Evolutionary conservation across 768 basidiomycete species (phyloP).

Genomic region (Collybia nuda): DNA sequence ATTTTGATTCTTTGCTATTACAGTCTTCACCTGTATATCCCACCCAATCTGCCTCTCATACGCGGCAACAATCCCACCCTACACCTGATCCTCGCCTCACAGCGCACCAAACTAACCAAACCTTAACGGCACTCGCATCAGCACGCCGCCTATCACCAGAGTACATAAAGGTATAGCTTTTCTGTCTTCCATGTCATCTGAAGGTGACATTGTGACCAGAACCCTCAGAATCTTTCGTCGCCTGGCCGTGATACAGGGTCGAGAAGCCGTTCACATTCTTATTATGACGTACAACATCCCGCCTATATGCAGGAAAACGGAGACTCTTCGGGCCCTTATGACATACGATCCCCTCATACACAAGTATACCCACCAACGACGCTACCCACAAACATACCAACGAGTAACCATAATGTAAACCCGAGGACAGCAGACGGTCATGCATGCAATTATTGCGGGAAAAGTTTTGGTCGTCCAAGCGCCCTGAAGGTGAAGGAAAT

Average conservation of each 20-base stretch:
- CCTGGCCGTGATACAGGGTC: background rate
- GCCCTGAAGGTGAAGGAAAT: conserved; percentile 18
- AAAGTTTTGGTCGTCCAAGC: conserved; percentile 21
- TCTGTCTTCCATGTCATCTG: background rate
- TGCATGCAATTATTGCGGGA: conserved; percentile 20
- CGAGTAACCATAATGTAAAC: background rate
- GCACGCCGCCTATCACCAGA: conserved; percentile 16
- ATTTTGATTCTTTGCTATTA: background rate
- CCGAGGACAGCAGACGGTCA: conserved; percentile 15
- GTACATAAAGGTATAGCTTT: conserved; percentile 10
- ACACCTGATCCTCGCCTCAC: conserved; percentile 14
- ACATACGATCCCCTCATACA: conserved; percentile 4
- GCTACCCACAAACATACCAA: conserved; percentile 1
- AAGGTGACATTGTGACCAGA: conserved; percentile 2
- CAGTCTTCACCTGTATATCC: background rate
- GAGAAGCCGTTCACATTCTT: background rate
- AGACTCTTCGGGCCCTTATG: conserved; percentile 3
- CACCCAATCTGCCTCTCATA: background rate
- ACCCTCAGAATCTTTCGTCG: conserved; percentile 5
- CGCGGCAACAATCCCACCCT: conserved; percentile 6
- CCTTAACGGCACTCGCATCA: conserved; percentile 17
- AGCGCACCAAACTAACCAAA: conserved; percentile 21
- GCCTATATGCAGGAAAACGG: conserved; percentile 4
- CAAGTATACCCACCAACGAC: conserved; percentile 3
- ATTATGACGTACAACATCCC: conserved; percentile 4